Conservation (phyloP, 805 yeast genomes). For the Cyberlindnera euphorbiiphila region DNA sequence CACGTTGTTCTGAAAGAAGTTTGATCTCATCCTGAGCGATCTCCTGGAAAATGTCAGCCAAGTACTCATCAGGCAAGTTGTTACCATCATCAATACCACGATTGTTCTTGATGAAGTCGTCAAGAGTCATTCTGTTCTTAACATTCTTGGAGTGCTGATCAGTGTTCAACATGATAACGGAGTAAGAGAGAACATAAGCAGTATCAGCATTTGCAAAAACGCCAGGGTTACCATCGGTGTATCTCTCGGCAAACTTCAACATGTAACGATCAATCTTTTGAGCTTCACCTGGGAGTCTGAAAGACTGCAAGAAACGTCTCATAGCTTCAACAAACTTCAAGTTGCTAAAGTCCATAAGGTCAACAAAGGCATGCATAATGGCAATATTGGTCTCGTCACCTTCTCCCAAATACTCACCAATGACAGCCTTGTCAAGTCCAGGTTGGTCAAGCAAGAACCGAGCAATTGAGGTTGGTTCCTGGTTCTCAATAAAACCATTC, state of each 20-base stretch:
- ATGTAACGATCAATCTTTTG: constrained; percentile 95
- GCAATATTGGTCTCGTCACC: constrained; percentile 74
- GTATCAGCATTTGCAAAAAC: constrained; percentile 90
- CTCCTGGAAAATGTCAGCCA: constrained; percentile 69
- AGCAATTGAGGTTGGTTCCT: constrained; percentile 69
- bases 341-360: constrained; percentile 70
- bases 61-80: constrained; percentile 71
- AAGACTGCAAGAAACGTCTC: constrained; percentile 77
- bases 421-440: constrained; percentile 73
- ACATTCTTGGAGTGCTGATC: constrained; percentile 90
- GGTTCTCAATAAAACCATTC: constrained; percentile 58
- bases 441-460: constrained; percentile 66
- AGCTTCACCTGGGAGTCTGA: constrained; percentile 96
- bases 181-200: constrained; percentile 87
- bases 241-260: constrained; percentile 95
- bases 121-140: constrained; percentile 80
- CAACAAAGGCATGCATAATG: constrained; percentile 92
- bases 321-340: constrained; percentile 79
- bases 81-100: constrained; percentile 90
- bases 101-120: constrained; percentile 83
- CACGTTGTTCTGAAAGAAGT: constrained; percentile 88
- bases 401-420: constrained; percentile 93
- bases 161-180: constrained; percentile 89
- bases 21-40: constrained; percentile 84
- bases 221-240: constrained; percentile 82